These are phyloP conservation scores for Cylindrodendrum hubeiense DNA, from an alignment of 2,329 filamentous ascomycete genomes.

Conservation along the genomic window DNA sequence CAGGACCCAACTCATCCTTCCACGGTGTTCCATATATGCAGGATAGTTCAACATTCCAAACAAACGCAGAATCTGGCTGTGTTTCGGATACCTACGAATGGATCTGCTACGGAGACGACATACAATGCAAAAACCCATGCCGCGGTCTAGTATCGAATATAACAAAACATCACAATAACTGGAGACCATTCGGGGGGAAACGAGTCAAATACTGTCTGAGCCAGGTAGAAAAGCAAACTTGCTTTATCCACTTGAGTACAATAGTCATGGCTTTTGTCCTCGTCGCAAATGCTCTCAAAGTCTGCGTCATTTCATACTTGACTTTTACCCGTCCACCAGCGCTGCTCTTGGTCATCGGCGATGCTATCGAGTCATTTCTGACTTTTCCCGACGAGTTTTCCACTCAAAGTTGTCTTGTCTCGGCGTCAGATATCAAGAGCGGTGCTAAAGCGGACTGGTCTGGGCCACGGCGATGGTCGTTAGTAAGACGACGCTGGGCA, in stretches of 20 bases:
- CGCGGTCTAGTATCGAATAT: background rate
- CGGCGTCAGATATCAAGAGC: background rate
- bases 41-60: too few relatives aligned
- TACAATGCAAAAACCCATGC: background rate
- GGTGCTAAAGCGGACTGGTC: background rate
- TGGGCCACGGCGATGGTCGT: background rate
- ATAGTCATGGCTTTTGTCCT: conserved; percentile 2
- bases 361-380: conserved; percentile 23
- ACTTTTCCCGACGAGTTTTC: conserved; percentile 4
- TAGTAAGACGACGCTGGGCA: background rate
- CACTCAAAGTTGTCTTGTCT: conserved; percentile 15
- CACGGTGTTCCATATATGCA: too few relatives aligned
- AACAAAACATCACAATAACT: conserved; percentile 3
- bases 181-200: background rate
- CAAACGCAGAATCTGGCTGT: background rate
- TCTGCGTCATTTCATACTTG: conserved; percentile 7
- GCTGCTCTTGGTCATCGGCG: conserved; percentile 20
- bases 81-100: background rate
- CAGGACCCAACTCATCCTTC: background rate
- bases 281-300: conserved; percentile 17
- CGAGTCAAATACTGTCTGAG: conserved; percentile 18
- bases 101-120: conserved; percentile 1
- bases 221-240: conserved; percentile 9
- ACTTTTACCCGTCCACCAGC: conserved; percentile 4
- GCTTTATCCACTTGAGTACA: conserved; percentile 17